phyloP scores from a whole-genome alignment of 148 eudicot genomes.

The Vaccinium macrocarpon region DNA sequence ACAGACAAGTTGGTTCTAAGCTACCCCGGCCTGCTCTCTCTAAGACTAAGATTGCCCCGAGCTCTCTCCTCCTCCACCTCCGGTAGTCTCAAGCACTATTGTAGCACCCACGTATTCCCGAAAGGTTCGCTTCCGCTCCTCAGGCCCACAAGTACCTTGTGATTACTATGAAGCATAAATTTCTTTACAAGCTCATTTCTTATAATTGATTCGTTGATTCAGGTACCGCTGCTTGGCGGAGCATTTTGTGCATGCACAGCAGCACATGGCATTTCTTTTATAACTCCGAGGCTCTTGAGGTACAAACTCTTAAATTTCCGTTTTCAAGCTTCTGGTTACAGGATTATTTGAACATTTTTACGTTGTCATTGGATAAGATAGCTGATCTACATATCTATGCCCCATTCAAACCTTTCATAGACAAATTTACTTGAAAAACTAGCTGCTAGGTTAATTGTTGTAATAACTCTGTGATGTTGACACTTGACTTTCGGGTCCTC shows the following conservation, averaged over 20 bases:
- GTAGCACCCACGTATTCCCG: too few species aligned
- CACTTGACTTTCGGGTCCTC: too few species aligned
- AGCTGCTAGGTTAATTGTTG: neutral
- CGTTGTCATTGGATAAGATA: neutral
- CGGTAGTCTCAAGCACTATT: too few species aligned
- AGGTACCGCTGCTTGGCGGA: constrained; percentile 96
- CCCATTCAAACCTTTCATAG: neutral
- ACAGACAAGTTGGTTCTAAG: neutral
- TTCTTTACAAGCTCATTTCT: constrained; percentile 1
- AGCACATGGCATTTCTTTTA: constrained; percentile 99
- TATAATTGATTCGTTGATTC: constrained; percentile 14
- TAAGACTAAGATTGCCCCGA: too few species aligned
- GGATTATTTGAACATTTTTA: neutral
- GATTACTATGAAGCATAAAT: neutral
- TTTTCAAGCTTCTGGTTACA: neutral
- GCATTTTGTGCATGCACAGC: constrained; percentile 97
- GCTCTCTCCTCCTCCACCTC: too few species aligned
- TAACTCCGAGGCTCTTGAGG: constrained; percentile 83
- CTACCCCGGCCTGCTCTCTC: too few species aligned
- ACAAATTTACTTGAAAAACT: neutral
- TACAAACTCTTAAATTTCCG: constrained; percentile 12
- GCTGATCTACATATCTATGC: neutral
- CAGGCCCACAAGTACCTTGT: neutral
- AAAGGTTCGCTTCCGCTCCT: too few species aligned
- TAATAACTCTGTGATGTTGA: neutral